A percentile compares a stretch with the other conserved stretches of the same genome.
Evolutionary conservation across 805 yeast genomes (phyloP).

Genomic region (Kazachstania psychrophila): DNA sequence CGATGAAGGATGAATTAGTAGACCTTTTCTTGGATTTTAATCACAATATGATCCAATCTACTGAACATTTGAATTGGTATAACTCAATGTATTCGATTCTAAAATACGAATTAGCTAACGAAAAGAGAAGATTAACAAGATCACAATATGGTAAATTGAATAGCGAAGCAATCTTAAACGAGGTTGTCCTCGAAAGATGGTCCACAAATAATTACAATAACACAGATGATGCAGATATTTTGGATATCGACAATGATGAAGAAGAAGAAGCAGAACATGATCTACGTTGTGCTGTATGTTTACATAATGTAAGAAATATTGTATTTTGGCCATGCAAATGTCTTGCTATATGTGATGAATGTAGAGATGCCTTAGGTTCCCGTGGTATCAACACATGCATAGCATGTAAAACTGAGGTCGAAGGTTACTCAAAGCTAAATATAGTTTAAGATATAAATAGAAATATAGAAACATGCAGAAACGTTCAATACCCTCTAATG

Average conservation of each 20-base stretch:
- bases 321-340: constrained; percentile 92
- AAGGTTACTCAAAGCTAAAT: constrained; percentile 38
- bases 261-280: constrained; percentile 26
- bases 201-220: not conserved
- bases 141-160: constrained; percentile 27
- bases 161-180: constrained; percentile 24
- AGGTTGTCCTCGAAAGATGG: constrained; percentile 18
- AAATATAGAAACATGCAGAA: too few species aligned
- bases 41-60: constrained; percentile 11
- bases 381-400: constrained; percentile 74
- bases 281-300: constrained; percentile 72
- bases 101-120: constrained; percentile 18
- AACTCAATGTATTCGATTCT: constrained; percentile 25
- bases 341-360: constrained; percentile 77
- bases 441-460: constrained; percentile 5
- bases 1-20: constrained; percentile 7
- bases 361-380: constrained; percentile 63
- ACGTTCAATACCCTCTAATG: not conserved
- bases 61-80: constrained; percentile 18
- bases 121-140: constrained; percentile 28
- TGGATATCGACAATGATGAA: not conserved
- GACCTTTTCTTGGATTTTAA: constrained; percentile 5
- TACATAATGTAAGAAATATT: constrained; percentile 59
- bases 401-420: constrained; percentile 70
- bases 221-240: not conserved